Base-by-base conservation (phyloP, 169 alveolate genomes). In the Plasmodium chabaudi region DNA sequence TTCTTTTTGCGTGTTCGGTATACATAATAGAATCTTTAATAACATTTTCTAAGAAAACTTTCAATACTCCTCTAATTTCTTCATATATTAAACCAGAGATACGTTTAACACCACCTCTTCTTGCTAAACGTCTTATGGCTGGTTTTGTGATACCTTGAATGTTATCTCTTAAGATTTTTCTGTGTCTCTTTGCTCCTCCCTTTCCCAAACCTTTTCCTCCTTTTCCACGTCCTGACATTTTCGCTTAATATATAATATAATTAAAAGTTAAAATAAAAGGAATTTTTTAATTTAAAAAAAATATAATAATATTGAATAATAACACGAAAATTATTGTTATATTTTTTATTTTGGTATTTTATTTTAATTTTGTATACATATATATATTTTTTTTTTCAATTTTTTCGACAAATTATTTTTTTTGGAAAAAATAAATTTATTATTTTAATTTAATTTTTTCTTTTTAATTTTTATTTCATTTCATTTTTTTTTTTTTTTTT, bases 31-130 rank as follows among this genome's bases (percentile, higher is more conserved):
- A 97, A 92, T 99, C 99, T 96, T 98, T 98, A 93, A 99, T 97
- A 71, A 98, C 99, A 91, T 96, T 96, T 95, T 98, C 99, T 87
- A 99, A 96, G 98, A 98, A 99, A 44, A 96, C 96, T 96, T 98
- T 98, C 77, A 99, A 95, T 72, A 98, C 99, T 88, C 98, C 98
- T 88, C 99, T 97, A 60, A 99, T 97, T 96, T 99, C 99, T 93
- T 98, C 99, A 95, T 99, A 99, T 90, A 99, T 98, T 93, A 98
- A 95, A 87, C 99, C 99, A 47, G 99, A 97, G 79, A 99, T 99
- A 96, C 99, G 99, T 96, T 99, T 99, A 60, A 99, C 99, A 77
- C 99, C 99, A 90, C 99, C 99, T 95, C 99, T 98, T 88, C 99
- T 98, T 64, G 99, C 99, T 88, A 99, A 95, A 94, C 99, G 98